Evolutionary conservation across 495 filamentous ascomycete genomes (phyloP), one percentile per base, ranked within the genome.

Genomic region (Podospora pseudocomata): DNA sequence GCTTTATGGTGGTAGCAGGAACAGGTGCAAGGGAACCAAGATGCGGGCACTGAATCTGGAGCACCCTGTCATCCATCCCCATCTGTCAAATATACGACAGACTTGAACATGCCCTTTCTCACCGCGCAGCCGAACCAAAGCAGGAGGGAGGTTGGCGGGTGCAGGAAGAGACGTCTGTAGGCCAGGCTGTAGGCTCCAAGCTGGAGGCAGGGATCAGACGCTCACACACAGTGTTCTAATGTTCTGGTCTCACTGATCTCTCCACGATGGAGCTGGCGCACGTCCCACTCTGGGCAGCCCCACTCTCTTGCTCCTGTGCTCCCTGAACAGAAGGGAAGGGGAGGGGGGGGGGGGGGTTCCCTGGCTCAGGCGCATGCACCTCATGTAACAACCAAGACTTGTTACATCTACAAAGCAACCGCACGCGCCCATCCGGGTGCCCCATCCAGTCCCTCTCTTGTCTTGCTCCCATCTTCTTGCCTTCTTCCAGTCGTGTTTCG

Each of bases 381-480:
- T 54, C 65, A 65, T 70, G 69, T 65, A 67, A 70, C 69, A 65
- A 62, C 65, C 69, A 67, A 67, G 69, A 70, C 65, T 55, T 64
- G 55, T 58, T 58, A 18, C 55, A 58, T 58, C 56, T 28, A 65
- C 28, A 59, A 60, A 58, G 49, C 61, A 15, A 58, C 58, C 39
- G 39, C 61, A 9, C 61, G 67, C 44, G 63, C 65, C 65, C 67
- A 44, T 60, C 64, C 61, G 65, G 63, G 20, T 27, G 53, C 59
- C 60, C 54, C 19, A 32, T 66, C 60, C 54, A 27, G 53, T 66
- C 55, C 61, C 65, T 56, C 60, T 30, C 55, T 39, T 26, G 56
- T 20, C 27, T 11, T 39, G 4, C 32, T 39, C 68, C 65, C 59
- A 55, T 56, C 11, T 26, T 60, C 63, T 54, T 59, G 28, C 27